A percentile compares a stretch with the other conserved stretches of the same genome.
phyloP scores from a whole-genome alignment of 495 filamentous ascomycete species.

The Neurospora terricola region DNA sequence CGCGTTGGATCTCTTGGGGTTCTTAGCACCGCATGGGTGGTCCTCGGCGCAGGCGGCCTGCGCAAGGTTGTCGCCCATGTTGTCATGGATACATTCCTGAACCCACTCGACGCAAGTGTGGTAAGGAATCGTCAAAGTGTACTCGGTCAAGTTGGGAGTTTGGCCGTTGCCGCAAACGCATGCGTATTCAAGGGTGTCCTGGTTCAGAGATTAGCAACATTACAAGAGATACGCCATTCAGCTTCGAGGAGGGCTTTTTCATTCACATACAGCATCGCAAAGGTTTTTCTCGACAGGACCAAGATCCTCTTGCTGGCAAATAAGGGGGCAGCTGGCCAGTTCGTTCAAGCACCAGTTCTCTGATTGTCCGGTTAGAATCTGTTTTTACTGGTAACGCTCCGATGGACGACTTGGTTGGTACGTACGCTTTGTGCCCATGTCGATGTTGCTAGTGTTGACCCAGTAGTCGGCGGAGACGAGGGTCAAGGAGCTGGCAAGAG shows the following conservation, averaged over 20 bases:
- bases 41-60: slow-evolving; percentile 51
- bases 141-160: slow-evolving; percentile 69
- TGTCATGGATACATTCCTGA: slow-evolving; percentile 45
- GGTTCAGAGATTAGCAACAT: not conserved
- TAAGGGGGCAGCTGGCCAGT: slow-evolving; percentile 57
- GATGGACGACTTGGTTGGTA: slow-evolving; percentile 1
- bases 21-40: slow-evolving; percentile 73
- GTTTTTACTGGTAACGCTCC: not conserved
- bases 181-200: slow-evolving; percentile 58
- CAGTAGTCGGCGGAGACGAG: slow-evolving; percentile 35
- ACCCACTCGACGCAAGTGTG: slow-evolving; percentile 75
- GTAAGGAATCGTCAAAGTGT: slow-evolving; percentile 79
- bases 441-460: slow-evolving; percentile 54
- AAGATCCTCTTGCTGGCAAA: slow-evolving; percentile 61
- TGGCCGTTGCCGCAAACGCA: slow-evolving; percentile 69
- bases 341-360: slow-evolving; percentile 64
- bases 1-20: slow-evolving; percentile 52
- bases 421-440: slow-evolving; percentile 31
- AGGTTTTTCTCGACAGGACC: slow-evolving; percentile 46
- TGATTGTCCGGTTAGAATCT: slow-evolving; percentile 26
- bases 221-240: not conserved
- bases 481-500: slow-evolving; percentile 32
- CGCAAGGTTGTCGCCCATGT: slow-evolving; percentile 34
- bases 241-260: not conserved
- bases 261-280: slow-evolving; percentile 58